A percentile compares a stretch with the other conserved stretches of the same genome.
These are phyloP conservation scores for Melanopsichium pennsylvanicum DNA, from an alignment of 1,284 basidiomycete genomes.

Conservation along the genomic window DNA sequence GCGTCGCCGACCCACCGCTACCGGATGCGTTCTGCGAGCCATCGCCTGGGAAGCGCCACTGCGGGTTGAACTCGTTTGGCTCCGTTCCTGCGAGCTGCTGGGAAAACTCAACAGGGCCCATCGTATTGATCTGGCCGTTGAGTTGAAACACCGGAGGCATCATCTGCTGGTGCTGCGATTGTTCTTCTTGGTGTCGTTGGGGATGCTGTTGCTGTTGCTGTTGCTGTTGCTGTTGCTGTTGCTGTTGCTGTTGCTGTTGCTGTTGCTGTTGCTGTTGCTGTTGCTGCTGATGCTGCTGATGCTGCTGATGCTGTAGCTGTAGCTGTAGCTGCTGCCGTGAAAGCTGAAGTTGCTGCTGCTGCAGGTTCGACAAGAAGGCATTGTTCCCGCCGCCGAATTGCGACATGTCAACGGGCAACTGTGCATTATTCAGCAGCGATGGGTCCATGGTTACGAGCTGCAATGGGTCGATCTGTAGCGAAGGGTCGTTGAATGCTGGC, in stretches of 20 bases:
- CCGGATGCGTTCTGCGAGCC: slow-evolving; percentile 1
- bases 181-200: slow-evolving; percentile 9
- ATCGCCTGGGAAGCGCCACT: slow-evolving; percentile 37
- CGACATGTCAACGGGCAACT: slow-evolving; percentile 7
- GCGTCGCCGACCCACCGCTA: not conserved
- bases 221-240: slow-evolving; percentile 6
- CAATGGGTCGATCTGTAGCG: slow-evolving; percentile 9
- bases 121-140: slow-evolving; percentile 24
- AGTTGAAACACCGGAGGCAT: slow-evolving; percentile 32
- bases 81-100: slow-evolving; percentile 12
- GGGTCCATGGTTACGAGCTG: slow-evolving; percentile 42
- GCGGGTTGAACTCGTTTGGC: slow-evolving; percentile 29
- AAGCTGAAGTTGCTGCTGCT: slow-evolving; percentile 17
- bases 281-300: not conserved
- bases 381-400: slow-evolving; percentile 6
- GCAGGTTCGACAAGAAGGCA: slow-evolving; percentile 8
- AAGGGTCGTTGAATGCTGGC: not conserved
- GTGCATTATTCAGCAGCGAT: slow-evolving; percentile 21
- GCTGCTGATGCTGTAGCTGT: slow-evolving; percentile 4
- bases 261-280: slow-evolving; percentile 11
- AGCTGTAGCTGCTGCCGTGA: no score
- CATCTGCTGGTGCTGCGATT: slow-evolving; percentile 16
- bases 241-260: slow-evolving; percentile 9
- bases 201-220: slow-evolving; percentile 6
- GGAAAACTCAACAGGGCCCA: slow-evolving; percentile 14